These are phyloP conservation scores for Aeschynomene evenia DNA, from an alignment of 306 rosid genomes.

Conservation along the genomic window DNA sequence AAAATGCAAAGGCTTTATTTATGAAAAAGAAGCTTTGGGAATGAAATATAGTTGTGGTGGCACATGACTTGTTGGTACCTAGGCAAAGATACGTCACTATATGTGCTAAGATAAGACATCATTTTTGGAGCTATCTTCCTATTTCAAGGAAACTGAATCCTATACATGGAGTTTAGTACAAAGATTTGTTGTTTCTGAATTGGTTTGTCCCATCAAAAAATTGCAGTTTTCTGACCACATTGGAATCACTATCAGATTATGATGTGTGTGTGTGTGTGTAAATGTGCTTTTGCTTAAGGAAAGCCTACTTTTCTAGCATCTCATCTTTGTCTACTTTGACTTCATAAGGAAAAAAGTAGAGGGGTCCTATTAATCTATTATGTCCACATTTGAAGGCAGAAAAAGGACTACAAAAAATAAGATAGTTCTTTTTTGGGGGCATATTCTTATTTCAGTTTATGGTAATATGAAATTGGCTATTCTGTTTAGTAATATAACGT, in stretches of 20 bases:
- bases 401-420: not conserved
- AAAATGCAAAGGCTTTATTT: not conserved
- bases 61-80: conserved; percentile 20
- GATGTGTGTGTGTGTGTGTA: no score
- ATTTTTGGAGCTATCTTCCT: conserved; percentile 32
- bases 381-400: conserved; percentile 4
- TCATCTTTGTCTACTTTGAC: conserved; percentile 35
- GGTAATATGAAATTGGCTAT: not conserved
- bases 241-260: conserved; percentile 35
- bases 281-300: conserved; percentile 17
- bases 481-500: not conserved
- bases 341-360: not conserved
- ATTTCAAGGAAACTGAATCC: conserved; percentile 33
- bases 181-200: conserved; percentile 32
- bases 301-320: not conserved
- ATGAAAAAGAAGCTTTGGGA: not conserved
- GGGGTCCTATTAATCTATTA: not conserved
- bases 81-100: conserved; percentile 19
- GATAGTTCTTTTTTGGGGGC: not conserved
- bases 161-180: conserved; percentile 27
- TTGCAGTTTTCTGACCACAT: not conserved
- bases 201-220: conserved; percentile 1
- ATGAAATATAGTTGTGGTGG: not conserved
- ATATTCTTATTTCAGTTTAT: not conserved
- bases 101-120: conserved; percentile 3